These are phyloP conservation scores for Penicilliopsis zonata DNA, from an alignment of 495 filamentous ascomycete species.

Conservation along the genomic window DNA sequence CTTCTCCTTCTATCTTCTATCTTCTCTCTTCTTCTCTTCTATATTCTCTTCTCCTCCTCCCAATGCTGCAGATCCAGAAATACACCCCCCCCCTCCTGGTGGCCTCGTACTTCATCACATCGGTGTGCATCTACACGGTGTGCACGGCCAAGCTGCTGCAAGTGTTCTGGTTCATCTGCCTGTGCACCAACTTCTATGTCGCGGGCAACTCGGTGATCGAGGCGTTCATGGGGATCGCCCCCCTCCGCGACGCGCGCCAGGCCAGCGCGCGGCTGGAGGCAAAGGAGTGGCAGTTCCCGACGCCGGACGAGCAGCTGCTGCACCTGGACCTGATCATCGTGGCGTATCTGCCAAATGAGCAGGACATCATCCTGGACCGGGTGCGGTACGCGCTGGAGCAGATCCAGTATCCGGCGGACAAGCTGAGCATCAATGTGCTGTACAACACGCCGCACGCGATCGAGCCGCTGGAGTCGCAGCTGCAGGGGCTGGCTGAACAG, in stretches of 20 bases:
- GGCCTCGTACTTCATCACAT: constrained; percentile 22
- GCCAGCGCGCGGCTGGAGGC: constrained; percentile 14
- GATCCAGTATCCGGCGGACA: constrained; percentile 23
- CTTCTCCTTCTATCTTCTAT: no score
- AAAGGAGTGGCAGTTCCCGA: constrained; percentile 22
- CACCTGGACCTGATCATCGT: constrained; percentile 28
- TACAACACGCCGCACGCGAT: constrained; percentile 28
- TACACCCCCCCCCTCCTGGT: constrained; percentile 26
- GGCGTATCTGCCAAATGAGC: constrained; percentile 29
- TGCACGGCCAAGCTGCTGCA: constrained; percentile 13
- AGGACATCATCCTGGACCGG: constrained; percentile 30
- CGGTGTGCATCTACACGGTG: constrained; percentile 21
- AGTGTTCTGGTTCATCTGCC: constrained; percentile 24
- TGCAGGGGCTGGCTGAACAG: no score
- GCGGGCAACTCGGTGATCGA: constrained; percentile 21
- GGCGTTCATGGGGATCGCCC: constrained; percentile 19
- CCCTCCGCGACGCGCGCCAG: constrained; percentile 15
- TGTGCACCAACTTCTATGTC: constrained; percentile 24
- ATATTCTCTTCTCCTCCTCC: no score
- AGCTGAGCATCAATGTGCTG: constrained; percentile 22
- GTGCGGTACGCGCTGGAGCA: constrained; percentile 21
- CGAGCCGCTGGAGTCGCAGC: no score
- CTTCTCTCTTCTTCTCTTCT: no score
- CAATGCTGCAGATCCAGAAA: no score
- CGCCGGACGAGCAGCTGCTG: constrained; percentile 16